phyloP scores from a whole-genome alignment of 176 grass and related monocot genomes.

The Oryza rufipogon region DNA sequence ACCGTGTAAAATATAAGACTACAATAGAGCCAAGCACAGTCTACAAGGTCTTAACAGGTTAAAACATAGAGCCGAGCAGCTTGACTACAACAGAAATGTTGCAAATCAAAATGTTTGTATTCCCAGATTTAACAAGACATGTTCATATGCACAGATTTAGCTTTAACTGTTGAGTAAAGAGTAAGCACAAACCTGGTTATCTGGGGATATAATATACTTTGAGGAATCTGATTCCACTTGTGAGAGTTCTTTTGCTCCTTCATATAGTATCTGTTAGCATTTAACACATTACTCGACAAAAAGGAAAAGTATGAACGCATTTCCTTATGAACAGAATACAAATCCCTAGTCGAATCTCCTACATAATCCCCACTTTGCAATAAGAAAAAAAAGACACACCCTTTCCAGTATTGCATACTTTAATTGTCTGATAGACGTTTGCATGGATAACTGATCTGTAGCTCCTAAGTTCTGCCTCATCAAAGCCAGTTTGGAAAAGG shows the following conservation, averaged over 20 bases:
- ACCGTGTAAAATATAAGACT: constrained; percentile 15
- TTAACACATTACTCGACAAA: constrained; percentile 27
- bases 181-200: constrained; percentile 68
- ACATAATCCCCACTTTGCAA: constrained; percentile 39
- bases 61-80: not conserved
- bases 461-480: constrained; percentile 83
- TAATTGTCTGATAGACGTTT: constrained; percentile 99
- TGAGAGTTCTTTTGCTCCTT: constrained; percentile 89
- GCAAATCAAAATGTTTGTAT: constrained; percentile 19
- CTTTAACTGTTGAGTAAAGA: constrained; percentile 11
- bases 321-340: constrained; percentile 12
- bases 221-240: constrained; percentile 71
- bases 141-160: constrained; percentile 9
- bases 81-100: not conserved
- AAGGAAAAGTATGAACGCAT: constrained; percentile 27
- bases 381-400: constrained; percentile 66
- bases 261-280: constrained; percentile 76
- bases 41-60: constrained; percentile 27
- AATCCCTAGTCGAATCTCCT: constrained; percentile 25
- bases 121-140: not conserved
- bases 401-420: constrained; percentile 88
- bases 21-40: not conserved
- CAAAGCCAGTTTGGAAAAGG: constrained; percentile 95
- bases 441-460: constrained; percentile 95
- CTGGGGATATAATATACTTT: constrained; percentile 69